phyloP scores from a whole-genome alignment of 768 basidiomycete species.

The Rhizopogon salebrosus region DNA sequence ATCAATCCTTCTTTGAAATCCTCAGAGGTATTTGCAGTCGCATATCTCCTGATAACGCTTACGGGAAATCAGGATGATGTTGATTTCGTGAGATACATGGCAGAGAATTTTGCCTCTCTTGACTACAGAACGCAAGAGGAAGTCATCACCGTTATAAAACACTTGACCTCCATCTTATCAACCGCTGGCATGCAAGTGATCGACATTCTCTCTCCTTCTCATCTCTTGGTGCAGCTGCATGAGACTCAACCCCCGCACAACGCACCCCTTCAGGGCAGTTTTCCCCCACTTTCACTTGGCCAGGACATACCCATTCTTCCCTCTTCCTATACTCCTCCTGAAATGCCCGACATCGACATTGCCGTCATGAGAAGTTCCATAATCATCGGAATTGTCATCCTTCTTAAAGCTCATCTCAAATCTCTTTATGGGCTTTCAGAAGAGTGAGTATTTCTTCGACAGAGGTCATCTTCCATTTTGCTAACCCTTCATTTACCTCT shows the following conservation, averaged over 20 bases:
- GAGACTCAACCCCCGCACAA: constrained; percentile 15
- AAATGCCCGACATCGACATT: constrained; percentile 9
- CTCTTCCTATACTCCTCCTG: not conserved
- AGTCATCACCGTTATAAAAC: constrained; percentile 77
- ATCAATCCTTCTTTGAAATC: constrained; percentile 53
- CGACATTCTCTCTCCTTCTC: constrained; percentile 65
- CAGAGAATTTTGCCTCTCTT: constrained; percentile 87
- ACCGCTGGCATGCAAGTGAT: constrained; percentile 80
- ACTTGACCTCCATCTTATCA: constrained; percentile 69
- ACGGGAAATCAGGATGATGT: constrained; percentile 59
- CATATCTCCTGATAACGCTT: not conserved
- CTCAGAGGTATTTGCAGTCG: constrained; percentile 42
- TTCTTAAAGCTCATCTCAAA: constrained; percentile 86
- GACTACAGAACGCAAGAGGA: constrained; percentile 98
- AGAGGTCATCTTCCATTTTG: not conserved
- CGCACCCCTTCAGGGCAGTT: not conserved
- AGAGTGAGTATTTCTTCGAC: constrained; percentile 61
- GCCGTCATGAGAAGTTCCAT: constrained; percentile 61
- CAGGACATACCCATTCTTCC: constrained; percentile 3
- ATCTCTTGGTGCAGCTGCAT: constrained; percentile 61
- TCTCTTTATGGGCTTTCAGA: constrained; percentile 79
- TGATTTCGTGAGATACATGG: constrained; percentile 86
- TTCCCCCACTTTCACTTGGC: not conserved
- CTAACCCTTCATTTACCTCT: constrained; percentile 1
- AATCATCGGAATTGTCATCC: constrained; percentile 77